Percentiles rank a stretch among this genome's conserved stretches.
Evolutionary conservation across 148 eudicot species (phyloP).

Genomic region (Polygonum maritimum): DNA sequence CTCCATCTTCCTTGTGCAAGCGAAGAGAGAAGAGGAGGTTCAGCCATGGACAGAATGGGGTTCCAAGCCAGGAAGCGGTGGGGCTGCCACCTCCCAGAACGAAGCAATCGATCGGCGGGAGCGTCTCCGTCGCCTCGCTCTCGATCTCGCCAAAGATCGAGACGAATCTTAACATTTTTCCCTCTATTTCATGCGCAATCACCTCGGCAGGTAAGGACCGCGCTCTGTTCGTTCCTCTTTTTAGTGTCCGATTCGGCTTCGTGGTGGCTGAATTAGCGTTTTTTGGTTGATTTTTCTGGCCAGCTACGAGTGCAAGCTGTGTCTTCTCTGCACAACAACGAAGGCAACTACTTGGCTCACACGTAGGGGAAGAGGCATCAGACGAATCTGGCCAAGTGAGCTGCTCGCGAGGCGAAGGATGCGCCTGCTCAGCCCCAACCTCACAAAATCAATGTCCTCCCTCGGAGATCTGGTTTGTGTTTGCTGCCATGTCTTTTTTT

Average conservation of each 20-base stretch:
- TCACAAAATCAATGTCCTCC: conserved; percentile 61
- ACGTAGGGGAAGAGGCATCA: conserved; percentile 95
- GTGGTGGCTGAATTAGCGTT: not conserved
- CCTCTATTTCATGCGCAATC: conserved; percentile 97
- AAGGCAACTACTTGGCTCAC: conserved; percentile 97
- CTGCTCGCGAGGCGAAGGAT: conserved; percentile 97
- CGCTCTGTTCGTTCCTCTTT: not conserved
- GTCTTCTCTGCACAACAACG: conserved; percentile 86
- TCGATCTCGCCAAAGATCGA: conserved; percentile 95
- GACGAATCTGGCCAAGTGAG: conserved; percentile 91
- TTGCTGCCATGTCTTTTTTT: not conserved
- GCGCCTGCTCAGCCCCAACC: conserved; percentile 95
- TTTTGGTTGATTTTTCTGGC: not conserved
- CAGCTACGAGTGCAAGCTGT: conserved; percentile 93
- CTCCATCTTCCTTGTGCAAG: not conserved
- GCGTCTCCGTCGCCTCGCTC: conserved; percentile 77
- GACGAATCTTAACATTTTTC: too few relatives aligned
- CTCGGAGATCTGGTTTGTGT: conserved; percentile 44
- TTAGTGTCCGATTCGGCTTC: not conserved
- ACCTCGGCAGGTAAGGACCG: conserved; percentile 37
- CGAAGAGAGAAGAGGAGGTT: conserved; percentile 3
- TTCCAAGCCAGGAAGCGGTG: conserved; percentile 98
- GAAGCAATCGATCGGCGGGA: conserved; percentile 98
- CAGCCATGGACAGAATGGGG: conserved; percentile 91
- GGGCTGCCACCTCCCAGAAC: conserved; percentile 92